Conservation (phyloP, 1,139 yeast species). For the Candida gigantensis region DNA sequence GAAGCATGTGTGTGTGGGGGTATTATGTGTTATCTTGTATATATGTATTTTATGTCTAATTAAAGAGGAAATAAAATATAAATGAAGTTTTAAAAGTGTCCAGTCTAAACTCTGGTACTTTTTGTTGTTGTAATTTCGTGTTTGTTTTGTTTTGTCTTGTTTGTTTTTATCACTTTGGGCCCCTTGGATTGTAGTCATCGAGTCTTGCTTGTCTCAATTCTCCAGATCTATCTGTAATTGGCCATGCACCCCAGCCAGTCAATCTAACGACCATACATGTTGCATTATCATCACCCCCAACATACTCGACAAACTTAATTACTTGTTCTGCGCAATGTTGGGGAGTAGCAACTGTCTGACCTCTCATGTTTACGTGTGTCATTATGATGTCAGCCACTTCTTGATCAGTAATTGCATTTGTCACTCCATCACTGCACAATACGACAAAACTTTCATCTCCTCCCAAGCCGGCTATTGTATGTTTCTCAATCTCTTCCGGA, state of each 20-base stretch:
- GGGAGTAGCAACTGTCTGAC: conserved; percentile 74
- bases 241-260: conserved; percentile 95
- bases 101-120: no score
- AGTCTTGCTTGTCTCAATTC: conserved; percentile 73
- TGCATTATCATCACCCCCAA: conserved; percentile 94
- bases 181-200: conserved; percentile 47
- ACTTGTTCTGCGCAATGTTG: conserved; percentile 86
- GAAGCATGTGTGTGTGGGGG: conserved; percentile 1
- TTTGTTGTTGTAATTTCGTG: no score
- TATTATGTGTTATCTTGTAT: conserved; percentile 1
- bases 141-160: no score
- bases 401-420: conserved; percentile 80
- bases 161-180: conserved; percentile 16
- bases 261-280: conserved; percentile 81
- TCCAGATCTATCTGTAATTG: conserved; percentile 79
- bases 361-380: conserved; percentile 65
- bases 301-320: conserved; percentile 76
- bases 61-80: neutral
- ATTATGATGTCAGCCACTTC: conserved; percentile 87
- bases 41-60: neutral
- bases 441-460: conserved; percentile 85
- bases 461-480: conserved; percentile 54
- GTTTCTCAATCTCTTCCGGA: conserved; percentile 38
- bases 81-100: no score
- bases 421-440: conserved; percentile 83